Evolutionary conservation across 305 asterid genomes (phyloP).

Genomic region (Plantago rigida): DNA sequence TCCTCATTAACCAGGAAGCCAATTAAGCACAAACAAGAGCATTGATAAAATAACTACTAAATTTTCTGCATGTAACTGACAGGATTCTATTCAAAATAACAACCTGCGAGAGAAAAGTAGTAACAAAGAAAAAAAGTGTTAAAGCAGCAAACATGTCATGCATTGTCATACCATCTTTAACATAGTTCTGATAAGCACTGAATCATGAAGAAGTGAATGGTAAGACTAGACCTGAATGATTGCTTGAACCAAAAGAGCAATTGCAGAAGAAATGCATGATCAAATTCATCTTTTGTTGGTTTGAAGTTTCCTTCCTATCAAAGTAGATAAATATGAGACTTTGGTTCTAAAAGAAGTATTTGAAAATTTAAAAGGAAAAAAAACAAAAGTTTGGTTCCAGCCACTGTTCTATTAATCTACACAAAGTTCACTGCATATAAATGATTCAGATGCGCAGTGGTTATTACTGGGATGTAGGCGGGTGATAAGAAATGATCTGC

Average conservation of each 20-base stretch:
- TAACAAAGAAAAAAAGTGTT: not conserved
- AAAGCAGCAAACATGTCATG: constrained; percentile 4
- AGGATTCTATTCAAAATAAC: constrained; percentile 10
- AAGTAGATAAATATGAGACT: constrained; percentile 26
- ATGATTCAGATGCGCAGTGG: not conserved
- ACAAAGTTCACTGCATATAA: not conserved
- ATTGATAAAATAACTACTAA: not conserved
- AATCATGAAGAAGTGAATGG: constrained; percentile 18
- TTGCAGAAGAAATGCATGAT: constrained; percentile 82
- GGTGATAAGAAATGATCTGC: not conserved
- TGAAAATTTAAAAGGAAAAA: constrained; percentile 6
- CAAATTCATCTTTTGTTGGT: constrained; percentile 65
- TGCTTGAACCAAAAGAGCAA: constrained; percentile 95
- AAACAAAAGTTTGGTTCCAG: not conserved
- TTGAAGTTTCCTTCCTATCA: constrained; percentile 66
- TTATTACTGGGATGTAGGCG: too few relatives aligned
- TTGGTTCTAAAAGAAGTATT: constrained; percentile 14
- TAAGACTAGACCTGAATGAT: constrained; percentile 60
- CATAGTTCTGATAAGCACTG: constrained; percentile 16
- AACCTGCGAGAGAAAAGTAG: constrained; percentile 4
- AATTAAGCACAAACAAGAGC: constrained; percentile 3
- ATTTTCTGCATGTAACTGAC: too few relatives aligned
- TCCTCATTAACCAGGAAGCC: constrained; percentile 12
- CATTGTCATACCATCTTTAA: constrained; percentile 14
- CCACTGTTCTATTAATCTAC: not conserved